A percentile compares a stretch with the other conserved stretches of the same genome.
Conservation (phyloP, 108 stramenopile species). For the Nitzschia inconspicua region DNA sequence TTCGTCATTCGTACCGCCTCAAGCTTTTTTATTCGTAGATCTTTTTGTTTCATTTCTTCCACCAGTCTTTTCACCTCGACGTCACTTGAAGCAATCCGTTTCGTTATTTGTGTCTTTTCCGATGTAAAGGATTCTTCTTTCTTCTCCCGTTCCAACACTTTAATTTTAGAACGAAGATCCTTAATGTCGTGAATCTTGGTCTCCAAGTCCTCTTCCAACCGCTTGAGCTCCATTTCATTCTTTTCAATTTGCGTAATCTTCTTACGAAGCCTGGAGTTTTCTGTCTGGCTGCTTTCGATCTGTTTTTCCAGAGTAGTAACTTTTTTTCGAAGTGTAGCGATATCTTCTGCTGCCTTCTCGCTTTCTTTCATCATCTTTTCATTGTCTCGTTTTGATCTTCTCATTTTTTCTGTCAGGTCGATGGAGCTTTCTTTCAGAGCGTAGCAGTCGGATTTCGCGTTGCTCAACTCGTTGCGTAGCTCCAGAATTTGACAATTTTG, state of each 20-base stretch:
- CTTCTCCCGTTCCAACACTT: slow-evolving; percentile 23
- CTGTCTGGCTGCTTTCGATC: background rate
- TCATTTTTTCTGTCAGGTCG: slow-evolving; percentile 29
- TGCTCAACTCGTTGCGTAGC: slow-evolving; percentile 16
- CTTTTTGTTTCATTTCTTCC: slow-evolving; percentile 43
- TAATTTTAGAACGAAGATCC: slow-evolving; percentile 7
- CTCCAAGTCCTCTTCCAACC: slow-evolving; percentile 23
- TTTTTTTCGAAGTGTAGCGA: slow-evolving; percentile 16
- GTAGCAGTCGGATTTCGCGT: slow-evolving; percentile 23
- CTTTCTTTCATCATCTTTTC: slow-evolving; percentile 18
- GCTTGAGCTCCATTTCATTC: slow-evolving; percentile 22
- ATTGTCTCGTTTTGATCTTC: slow-evolving; percentile 16
- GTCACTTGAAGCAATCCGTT: background rate
- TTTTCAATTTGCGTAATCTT: slow-evolving; percentile 8
- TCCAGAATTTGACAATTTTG: slow-evolving; percentile 11
- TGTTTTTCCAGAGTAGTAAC: slow-evolving; percentile 15
- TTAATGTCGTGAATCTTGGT: slow-evolving; percentile 24
- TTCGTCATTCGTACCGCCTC: slow-evolving; percentile 71
- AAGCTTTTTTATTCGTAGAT: slow-evolving; percentile 78
- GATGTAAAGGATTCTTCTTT: slow-evolving; percentile 2
- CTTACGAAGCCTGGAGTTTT: slow-evolving; percentile 9
- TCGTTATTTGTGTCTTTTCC: background rate
- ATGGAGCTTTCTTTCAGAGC: slow-evolving; percentile 23
- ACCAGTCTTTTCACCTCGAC: slow-evolving; percentile 47
- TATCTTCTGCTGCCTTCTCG: slow-evolving; percentile 8